Percentiles rank a stretch among this genome's conserved stretches.
phyloP scores from a whole-genome alignment of 164 flowering plant species.

The Umbilicus rupestris region DNA sequence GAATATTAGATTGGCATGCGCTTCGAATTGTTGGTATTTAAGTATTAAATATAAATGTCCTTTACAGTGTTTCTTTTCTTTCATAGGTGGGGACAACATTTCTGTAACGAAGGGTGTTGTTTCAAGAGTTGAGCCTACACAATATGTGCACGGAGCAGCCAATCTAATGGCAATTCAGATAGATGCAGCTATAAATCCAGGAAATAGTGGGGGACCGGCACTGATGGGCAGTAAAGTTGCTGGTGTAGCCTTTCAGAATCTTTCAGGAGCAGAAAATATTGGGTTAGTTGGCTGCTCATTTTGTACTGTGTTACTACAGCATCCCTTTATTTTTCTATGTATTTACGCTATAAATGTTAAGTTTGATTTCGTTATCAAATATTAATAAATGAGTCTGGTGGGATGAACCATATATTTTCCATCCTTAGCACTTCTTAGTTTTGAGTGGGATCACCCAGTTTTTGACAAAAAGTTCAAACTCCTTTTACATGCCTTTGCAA shows the following conservation, averaged over 20 bases:
- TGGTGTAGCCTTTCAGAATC: slow-evolving; percentile 96
- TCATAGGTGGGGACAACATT: slow-evolving; percentile 86
- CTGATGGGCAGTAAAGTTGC: slow-evolving; percentile 89
- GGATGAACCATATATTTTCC: too few relatives aligned
- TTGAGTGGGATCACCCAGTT: not conserved
- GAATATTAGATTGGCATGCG: not conserved
- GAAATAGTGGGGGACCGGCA: slow-evolving; percentile 98
- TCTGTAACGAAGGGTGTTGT: slow-evolving; percentile 99
- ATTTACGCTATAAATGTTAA: not conserved
- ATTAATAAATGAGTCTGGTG: not conserved
- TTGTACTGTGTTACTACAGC: not conserved
- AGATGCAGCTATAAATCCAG: slow-evolving; percentile 97
- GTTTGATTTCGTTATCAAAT: not conserved
- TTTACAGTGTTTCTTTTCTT: not conserved
- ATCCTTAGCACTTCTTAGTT: too few relatives aligned
- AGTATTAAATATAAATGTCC: not conserved
- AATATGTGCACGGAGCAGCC: slow-evolving; percentile 87
- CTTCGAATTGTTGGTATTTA: too few relatives aligned
- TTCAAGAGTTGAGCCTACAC: slow-evolving; percentile 88
- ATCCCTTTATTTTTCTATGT: too few relatives aligned
- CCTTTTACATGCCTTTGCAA: not conserved
- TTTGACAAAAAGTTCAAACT: not conserved
- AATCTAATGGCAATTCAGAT: slow-evolving; percentile 92
- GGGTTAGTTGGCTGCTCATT: slow-evolving; percentile 43
- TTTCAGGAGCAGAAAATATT: slow-evolving; percentile 90